phyloP scores from a whole-genome alignment of 495 filamentous ascomycete genomes.

The Darksidea phi region DNA sequence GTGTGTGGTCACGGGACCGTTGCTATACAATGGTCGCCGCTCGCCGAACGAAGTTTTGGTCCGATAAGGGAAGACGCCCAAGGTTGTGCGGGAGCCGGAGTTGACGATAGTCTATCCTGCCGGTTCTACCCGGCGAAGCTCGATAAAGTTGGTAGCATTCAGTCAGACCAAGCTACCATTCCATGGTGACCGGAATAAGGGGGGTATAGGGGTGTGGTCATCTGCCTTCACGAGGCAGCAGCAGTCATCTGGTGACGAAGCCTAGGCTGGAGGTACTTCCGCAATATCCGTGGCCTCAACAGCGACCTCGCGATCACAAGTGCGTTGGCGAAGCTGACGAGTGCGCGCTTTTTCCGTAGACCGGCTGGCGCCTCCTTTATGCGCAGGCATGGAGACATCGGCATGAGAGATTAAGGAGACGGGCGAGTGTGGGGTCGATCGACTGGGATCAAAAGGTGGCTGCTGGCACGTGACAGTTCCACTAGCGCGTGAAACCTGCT shows the following conservation, averaged over 20 bases:
- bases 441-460: neutral
- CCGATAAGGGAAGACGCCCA: too few relatives aligned
- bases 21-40: neutral
- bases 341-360: neutral
- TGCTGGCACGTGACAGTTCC: neutral
- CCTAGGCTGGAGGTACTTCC: neutral
- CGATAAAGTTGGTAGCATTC: neutral
- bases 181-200: neutral
- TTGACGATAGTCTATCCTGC: neutral
- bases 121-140: constrained; percentile 3
- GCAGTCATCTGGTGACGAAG: neutral
- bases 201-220: neutral
- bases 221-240: neutral
- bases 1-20: neutral
- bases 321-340: neutral
- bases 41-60: neutral
- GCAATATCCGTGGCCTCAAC: too few relatives aligned
- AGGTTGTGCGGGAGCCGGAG: too few relatives aligned
- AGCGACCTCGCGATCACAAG: neutral
- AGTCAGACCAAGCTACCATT: neutral
- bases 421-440: constrained; percentile 5
- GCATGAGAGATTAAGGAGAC: neutral
- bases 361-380: constrained; percentile 16
- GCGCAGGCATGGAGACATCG: constrained; percentile 9
- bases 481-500: constrained; percentile 16